Percentiles rank a stretch among this genome's conserved stretches.
These are phyloP conservation scores for Diaporthe ilicicola DNA, from an alignment of 2,329 filamentous ascomycete genomes.

Conservation along the genomic window DNA sequence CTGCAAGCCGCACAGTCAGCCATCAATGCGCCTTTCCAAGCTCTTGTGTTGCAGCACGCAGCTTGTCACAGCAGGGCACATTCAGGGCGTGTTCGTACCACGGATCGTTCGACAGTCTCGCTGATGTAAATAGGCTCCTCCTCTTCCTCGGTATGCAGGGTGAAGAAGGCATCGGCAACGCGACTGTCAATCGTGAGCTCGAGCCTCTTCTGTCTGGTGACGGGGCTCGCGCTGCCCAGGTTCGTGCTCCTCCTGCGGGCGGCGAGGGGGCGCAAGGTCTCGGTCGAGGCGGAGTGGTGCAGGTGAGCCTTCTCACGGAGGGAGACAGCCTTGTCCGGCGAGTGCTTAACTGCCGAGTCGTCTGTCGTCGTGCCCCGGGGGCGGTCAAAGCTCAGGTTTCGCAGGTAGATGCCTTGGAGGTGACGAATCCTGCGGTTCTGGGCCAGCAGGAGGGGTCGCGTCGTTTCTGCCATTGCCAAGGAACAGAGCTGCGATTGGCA, in stretches of 20 bases:
- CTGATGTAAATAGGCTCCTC: slow-evolving; percentile 88
- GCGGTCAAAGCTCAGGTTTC: slow-evolving; percentile 78
- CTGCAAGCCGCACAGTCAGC: slow-evolving; percentile 44
- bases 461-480: slow-evolving; percentile 42
- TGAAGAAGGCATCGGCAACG: slow-evolving; percentile 90
- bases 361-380: slow-evolving; percentile 72
- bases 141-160: slow-evolving; percentile 74
- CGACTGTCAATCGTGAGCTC: slow-evolving; percentile 75
- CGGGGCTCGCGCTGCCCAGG: slow-evolving; percentile 54
- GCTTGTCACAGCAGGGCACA: not conserved
- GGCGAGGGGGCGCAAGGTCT: slow-evolving; percentile 52
- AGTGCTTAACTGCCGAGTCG: slow-evolving; percentile 78
- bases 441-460: slow-evolving; percentile 62
- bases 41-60: not conserved
- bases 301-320: slow-evolving; percentile 57
- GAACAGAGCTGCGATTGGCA: slow-evolving; percentile 23
- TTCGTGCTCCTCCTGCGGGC: slow-evolving; percentile 58
- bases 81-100: slow-evolving; percentile 50
- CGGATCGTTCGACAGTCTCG: slow-evolving; percentile 80
- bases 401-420: slow-evolving; percentile 84
- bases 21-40: not conserved
- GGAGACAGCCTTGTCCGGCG: slow-evolving; percentile 70
- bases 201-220: slow-evolving; percentile 75
- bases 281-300: slow-evolving; percentile 65
- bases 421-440: slow-evolving; percentile 91